A percentile compares a stretch with the other conserved stretches of the same genome.
Evolutionary conservation across 75 land plant genomes (phyloP).

Genomic region (Adiantum capillusveneris): DNA sequence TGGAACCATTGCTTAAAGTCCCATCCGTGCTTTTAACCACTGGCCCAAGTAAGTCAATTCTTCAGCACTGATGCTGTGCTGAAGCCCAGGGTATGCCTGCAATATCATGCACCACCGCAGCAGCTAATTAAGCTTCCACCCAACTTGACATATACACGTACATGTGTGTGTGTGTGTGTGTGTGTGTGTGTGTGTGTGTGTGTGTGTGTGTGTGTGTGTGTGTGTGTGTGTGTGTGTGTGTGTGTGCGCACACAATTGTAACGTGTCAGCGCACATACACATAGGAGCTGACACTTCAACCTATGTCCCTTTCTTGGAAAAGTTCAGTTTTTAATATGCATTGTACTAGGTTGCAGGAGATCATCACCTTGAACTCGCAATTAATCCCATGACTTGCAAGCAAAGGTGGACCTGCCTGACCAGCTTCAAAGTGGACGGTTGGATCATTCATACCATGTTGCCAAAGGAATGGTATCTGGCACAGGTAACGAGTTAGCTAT

Average conservation of each 20-base stretch:
- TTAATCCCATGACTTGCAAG: constrained; percentile 17
- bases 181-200: too few relatives aligned
- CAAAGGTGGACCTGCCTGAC: constrained; percentile 23
- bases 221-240: too few relatives aligned
- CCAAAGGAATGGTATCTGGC: constrained; percentile 25
- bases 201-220: too few relatives aligned
- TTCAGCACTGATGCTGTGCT: constrained; percentile 15
- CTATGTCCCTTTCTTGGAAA: background rate
- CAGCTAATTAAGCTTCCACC: too few relatives aligned
- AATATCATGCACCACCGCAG: too few relatives aligned
- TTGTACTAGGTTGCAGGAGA: background rate
- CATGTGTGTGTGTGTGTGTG: too few relatives aligned
- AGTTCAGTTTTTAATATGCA: background rate
- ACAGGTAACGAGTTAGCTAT: background rate
- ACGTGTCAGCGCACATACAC: too few relatives aligned
- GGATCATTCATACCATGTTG: constrained; percentile 20
- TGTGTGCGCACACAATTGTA: too few relatives aligned
- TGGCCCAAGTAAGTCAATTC: constrained; percentile 13
- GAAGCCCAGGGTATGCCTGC: constrained; percentile 28
- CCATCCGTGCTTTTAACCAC: constrained; percentile 16
- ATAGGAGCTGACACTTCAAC: background rate
- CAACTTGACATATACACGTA: too few relatives aligned
- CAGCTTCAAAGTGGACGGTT: constrained; percentile 21
- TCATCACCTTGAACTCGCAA: constrained; percentile 25
- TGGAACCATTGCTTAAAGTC: background rate